Evolutionary conservation across 306 rosid genomes (phyloP), one percentile per base, ranked within the genome.

Genomic region (Sesbania bispinosa): DNA sequence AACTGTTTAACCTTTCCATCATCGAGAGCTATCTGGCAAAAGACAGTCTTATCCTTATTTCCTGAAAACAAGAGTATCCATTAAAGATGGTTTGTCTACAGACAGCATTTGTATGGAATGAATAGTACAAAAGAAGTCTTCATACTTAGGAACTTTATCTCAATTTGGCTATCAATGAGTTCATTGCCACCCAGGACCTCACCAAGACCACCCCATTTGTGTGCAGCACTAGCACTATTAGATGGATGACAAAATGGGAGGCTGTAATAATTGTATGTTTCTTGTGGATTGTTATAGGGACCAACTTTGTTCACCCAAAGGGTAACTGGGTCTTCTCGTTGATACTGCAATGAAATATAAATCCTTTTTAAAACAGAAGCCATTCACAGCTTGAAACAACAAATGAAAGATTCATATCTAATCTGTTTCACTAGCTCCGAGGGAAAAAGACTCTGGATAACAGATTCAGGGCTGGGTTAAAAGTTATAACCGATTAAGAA

Each of bases 161-260:
- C 96, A 54, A 91, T 68, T 79, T 82, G 93, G 82, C 99, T 95
- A 50, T 95, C 96, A 4, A 95, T 95, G 67, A 95, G 96, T 48
- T 95, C 99, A 78, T 95, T 95, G 88, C 99, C 99, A 71, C 99
- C 97, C 29, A 95, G 75, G 81, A 95, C 99, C 86, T 95, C 99
- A 57, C 99, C 99, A 71, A 95, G 99, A 71, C 99, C 99, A 85
- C 99, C 99, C 99, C 99, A 95, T 76, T 95, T 95, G 84, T 95
- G 99, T 65, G 78, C 83, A 80, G 96, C 68, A 58, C 55, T 82
- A 79, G 91, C 32, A 77, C 71, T 81, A 54, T 75, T 84, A 53
- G 89, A 48, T 30, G 90, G 86, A 74, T 46, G 91, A 52, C 99
- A 95, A 79, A 91, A 95, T 27, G 99, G 99, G 66, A 95, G 97